A percentile compares a stretch with the other conserved stretches of the same genome.
Conservation (phyloP, 2,329 filamentous ascomycete genomes). For the Cladophialophora carrionii region DNA sequence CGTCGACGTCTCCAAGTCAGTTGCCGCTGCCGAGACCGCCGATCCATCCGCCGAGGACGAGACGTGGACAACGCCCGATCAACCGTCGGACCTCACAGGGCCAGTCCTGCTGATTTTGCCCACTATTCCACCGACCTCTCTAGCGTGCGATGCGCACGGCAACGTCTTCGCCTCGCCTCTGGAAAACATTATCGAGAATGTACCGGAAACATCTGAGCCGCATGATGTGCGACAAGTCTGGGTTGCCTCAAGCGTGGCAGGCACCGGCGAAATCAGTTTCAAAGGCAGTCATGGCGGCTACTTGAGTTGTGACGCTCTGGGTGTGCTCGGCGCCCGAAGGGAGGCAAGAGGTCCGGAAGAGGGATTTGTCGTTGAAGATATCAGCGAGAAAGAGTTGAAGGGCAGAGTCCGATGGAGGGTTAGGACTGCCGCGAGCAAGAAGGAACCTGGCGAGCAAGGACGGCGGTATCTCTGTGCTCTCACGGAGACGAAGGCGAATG, state of each 20-base stretch:
- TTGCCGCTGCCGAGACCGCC: slow-evolving; percentile 32
- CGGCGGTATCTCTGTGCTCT: slow-evolving; percentile 27
- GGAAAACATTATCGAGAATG: slow-evolving; percentile 85
- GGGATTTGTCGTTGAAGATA: slow-evolving; percentile 31
- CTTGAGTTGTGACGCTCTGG: slow-evolving; percentile 36
- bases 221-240: slow-evolving; percentile 96
- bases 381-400: slow-evolving; percentile 4
- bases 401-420: slow-evolving; percentile 28
- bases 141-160: slow-evolving; percentile 84
- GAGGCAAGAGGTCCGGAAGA: slow-evolving; percentile 42
- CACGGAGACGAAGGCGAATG: slow-evolving; percentile 19
- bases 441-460: slow-evolving; percentile 24
- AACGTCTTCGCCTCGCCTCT: slow-evolving; percentile 80
- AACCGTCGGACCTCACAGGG: slow-evolving; percentile 72
- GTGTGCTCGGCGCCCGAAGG: slow-evolving; percentile 36
- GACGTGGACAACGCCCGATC: slow-evolving; percentile 87
- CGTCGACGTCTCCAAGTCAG: slow-evolving; percentile 27
- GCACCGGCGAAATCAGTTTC: slow-evolving; percentile 74
- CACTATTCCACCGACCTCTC: slow-evolving; percentile 70
- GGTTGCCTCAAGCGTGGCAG: slow-evolving; percentile 81
- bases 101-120: slow-evolving; percentile 83
- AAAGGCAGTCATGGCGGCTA: slow-evolving; percentile 88
- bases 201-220: slow-evolving; percentile 84
- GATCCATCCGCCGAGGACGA: slow-evolving; percentile 65
- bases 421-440: slow-evolving; percentile 26